These are phyloP conservation scores for Solanum hybrid DNA, from an alignment of 305 asterid species.

Conservation along the genomic window DNA sequence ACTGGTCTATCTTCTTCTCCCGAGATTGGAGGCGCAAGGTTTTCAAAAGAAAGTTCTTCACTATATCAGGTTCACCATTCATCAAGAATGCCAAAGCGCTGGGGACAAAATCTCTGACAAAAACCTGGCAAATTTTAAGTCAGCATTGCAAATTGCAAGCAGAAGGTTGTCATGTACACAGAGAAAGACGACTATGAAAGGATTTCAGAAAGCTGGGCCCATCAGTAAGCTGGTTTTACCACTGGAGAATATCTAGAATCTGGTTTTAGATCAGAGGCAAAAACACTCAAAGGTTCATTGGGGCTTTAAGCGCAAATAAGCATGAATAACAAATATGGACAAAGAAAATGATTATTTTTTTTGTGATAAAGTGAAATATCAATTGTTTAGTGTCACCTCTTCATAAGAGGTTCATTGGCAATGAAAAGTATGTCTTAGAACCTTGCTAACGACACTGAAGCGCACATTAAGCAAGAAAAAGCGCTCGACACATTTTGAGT, in stretches of 20 bases:
- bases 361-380: background rate
- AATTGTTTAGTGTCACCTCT: background rate
- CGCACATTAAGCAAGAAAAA: background rate
- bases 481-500: background rate
- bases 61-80: constrained; percentile 95
- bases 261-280: background rate
- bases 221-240: background rate
- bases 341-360: background rate
- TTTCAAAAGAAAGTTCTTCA: constrained; percentile 72
- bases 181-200: background rate
- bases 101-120: constrained; percentile 90
- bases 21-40: constrained; percentile 82
- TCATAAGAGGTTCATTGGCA: background rate
- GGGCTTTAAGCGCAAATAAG: background rate
- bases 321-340: background rate
- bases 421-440: background rate
- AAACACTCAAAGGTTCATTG: background rate
- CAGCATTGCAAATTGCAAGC: background rate
- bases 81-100: constrained; percentile 89
- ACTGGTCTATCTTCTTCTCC: constrained; percentile 87
- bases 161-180: background rate
- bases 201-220: background rate
- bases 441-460: background rate
- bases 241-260: background rate
- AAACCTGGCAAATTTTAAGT: constrained; percentile 36